Percentiles rank a stretch among this genome's conserved stretches.
Conservation (phyloP, 1,284 basidiomycete genomes). For the Sanghuangporus sanghuang region DNA sequence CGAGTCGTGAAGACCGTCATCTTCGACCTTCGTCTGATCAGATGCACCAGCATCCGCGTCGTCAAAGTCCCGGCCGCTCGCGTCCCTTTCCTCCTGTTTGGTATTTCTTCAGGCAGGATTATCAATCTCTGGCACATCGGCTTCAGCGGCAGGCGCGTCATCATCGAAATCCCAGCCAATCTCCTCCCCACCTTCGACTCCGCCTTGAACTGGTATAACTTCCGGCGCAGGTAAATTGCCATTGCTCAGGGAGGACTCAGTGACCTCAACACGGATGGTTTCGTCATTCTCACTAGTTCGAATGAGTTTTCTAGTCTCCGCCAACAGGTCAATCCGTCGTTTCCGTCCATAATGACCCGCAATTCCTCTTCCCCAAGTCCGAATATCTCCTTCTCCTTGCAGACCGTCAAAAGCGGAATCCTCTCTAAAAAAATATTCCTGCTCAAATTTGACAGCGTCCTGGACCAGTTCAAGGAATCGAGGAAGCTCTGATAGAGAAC, state of each 20-base stretch:
- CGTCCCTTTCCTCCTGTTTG: conserved; percentile 21
- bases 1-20: conserved; percentile 30
- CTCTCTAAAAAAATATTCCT: conserved; percentile 42
- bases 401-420: conserved; percentile 23
- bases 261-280: conserved; percentile 34
- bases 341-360: conserved; percentile 70
- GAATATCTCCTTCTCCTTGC: conserved; percentile 44
- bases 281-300: conserved; percentile 26
- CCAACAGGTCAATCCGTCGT: conserved; percentile 58
- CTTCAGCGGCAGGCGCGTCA: conserved; percentile 23
- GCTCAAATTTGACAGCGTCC: conserved; percentile 59
- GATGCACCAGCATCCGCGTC: conserved; percentile 15
- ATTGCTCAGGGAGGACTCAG: background rate
- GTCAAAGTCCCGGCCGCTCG: conserved; percentile 35
- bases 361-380: conserved; percentile 57
- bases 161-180: conserved; percentile 36
- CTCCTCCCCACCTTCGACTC: conserved; percentile 21
- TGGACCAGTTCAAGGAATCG: conserved; percentile 53
- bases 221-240: background rate
- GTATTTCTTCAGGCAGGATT: background rate
- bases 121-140: background rate
- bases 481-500: conserved; percentile 51
- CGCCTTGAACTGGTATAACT: conserved; percentile 12
- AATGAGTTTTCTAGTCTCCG: conserved; percentile 46
- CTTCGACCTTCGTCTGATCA: conserved; percentile 16